Conservation (phyloP, 108 stramenopile species). For the Fragilaria crotonensis region DNA sequence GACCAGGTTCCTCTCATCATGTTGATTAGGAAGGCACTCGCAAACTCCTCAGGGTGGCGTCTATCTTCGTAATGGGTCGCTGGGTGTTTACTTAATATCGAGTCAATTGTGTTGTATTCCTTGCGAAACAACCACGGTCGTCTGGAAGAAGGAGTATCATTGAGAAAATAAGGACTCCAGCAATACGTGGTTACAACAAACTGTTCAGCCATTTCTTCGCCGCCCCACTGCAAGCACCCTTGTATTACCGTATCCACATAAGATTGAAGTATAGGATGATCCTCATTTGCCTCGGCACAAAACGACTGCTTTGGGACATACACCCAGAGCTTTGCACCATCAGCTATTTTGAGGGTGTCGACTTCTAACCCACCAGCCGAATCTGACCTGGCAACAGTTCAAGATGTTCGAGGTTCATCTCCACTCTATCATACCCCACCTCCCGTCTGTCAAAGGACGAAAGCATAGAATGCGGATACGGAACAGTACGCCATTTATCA, state of each 20-base stretch:
- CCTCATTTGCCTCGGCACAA: slow-evolving; percentile 38
- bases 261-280: slow-evolving; percentile 57
- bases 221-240: slow-evolving; percentile 72
- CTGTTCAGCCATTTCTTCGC: slow-evolving; percentile 44
- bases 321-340: slow-evolving; percentile 37
- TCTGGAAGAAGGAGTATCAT: slow-evolving; percentile 55
- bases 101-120: slow-evolving; percentile 54
- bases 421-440: slow-evolving; percentile 46
- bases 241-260: slow-evolving; percentile 70
- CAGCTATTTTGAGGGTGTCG: neutral
- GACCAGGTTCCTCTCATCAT: slow-evolving; percentile 49
- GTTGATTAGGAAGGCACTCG: slow-evolving; percentile 31
- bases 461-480: slow-evolving; percentile 31
- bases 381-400: too few species aligned
- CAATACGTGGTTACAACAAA: slow-evolving; percentile 48
- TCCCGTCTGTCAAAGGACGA: slow-evolving; percentile 55
- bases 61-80: slow-evolving; percentile 46
- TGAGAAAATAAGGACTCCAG: slow-evolving; percentile 55
- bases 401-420: slow-evolving; percentile 26
- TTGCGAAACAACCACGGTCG: slow-evolving; percentile 65
- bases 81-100: slow-evolving; percentile 30
- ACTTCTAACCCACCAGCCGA: too few species aligned
- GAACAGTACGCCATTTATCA: slow-evolving; percentile 59
- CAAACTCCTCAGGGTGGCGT: slow-evolving; percentile 63
- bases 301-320: slow-evolving; percentile 44